Evolutionary conservation across 2,329 filamentous ascomycete species (phyloP), one percentile per base, ranked within the genome.

Genomic region (Cadophora sp.): DNA sequence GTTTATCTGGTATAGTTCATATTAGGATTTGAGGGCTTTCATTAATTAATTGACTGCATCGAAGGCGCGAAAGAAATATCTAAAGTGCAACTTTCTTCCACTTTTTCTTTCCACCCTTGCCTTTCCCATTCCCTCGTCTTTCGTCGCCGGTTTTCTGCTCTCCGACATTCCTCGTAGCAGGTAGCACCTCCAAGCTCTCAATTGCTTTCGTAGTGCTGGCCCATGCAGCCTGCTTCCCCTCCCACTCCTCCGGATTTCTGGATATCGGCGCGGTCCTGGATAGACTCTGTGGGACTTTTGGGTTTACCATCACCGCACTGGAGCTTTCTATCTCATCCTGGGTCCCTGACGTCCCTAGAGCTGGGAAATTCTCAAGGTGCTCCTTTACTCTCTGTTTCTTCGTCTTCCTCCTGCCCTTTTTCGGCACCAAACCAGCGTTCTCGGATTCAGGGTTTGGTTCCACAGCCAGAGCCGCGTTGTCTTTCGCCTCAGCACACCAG

Each of bases 401-500:
- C n/a, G 45, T 48, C n/a, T 48, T 20, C 9, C 45, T 48, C 13
- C 45, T n/a, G n/a, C n/a, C 45, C 18, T 48, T 20, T 20, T 48
- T 48, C 9, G 14, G 9, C 11, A 11, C 18, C 45, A 22, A 22
- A 48, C 11, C n/a, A 11, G 45, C 45, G 9, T 48, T 48, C 9
- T 48, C 5, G 5, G 20, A 11, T 5, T 13, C 3, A 24, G n/a
- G 45, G 6, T 13, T 22, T 9, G 45, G 36, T 39, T 39, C 36
- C 50, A 27, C 14, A 18, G 33, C 14, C 6, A 18, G 3, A 16
- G 18, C 18, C 14, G 8, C 27, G 30, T 24, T 58, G 1, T 58
- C 55, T 7, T 58, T 58, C 5, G 33, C 55, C 36, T 58, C 55
- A 8, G 27, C 55, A 27, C 55, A 58, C 55, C 55, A 58, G 9